A percentile compares a stretch with the other conserved stretches of the same genome.
Evolutionary conservation across 345 rosid genomes (phyloP).

Genomic region (Corchorus capsularis): DNA sequence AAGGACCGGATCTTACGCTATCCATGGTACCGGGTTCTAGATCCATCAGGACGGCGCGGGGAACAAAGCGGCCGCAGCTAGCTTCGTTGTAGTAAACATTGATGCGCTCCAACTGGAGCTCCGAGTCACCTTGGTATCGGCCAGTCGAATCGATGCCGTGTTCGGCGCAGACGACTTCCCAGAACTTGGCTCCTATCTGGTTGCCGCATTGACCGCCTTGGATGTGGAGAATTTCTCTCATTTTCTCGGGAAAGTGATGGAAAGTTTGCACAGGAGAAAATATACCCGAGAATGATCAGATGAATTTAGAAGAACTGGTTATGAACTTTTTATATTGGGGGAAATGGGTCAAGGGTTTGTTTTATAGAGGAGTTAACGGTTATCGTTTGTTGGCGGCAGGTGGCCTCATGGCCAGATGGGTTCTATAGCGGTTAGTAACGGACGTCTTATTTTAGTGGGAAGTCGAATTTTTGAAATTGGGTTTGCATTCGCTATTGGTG

Average conservation of each 20-base stretch:
- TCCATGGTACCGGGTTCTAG: conserved; percentile 85
- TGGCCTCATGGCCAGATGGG: background rate
- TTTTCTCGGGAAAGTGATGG: conserved; percentile 36
- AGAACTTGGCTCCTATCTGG: conserved; percentile 81
- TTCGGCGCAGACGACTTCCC: conserved; percentile 84
- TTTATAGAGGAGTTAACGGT: conserved; percentile 23
- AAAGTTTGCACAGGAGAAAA: background rate
- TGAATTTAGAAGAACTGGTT: background rate
- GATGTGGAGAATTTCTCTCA: conserved; percentile 81
- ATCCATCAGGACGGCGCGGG: conserved; percentile 78
- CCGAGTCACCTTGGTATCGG: conserved; percentile 60
- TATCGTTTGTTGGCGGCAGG: conserved; percentile 18
- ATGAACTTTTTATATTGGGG: background rate
- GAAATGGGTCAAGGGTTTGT: background rate
- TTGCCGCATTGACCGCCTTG: conserved; percentile 84
- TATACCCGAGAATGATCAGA: background rate
- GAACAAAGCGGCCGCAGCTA: conserved; percentile 73
- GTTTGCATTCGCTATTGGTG: background rate
- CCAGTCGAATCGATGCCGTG: conserved; percentile 88
- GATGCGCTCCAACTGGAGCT: conserved; percentile 69
- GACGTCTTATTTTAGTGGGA: conserved; percentile 32
- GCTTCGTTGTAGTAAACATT: conserved; percentile 84
- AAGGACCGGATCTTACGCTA: conserved; percentile 75
- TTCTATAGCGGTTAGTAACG: background rate
- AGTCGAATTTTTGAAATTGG: conserved; percentile 30